phyloP scores from a whole-genome alignment of 1,139 yeast genomes.

The Eremothecium gossypii region DNA sequence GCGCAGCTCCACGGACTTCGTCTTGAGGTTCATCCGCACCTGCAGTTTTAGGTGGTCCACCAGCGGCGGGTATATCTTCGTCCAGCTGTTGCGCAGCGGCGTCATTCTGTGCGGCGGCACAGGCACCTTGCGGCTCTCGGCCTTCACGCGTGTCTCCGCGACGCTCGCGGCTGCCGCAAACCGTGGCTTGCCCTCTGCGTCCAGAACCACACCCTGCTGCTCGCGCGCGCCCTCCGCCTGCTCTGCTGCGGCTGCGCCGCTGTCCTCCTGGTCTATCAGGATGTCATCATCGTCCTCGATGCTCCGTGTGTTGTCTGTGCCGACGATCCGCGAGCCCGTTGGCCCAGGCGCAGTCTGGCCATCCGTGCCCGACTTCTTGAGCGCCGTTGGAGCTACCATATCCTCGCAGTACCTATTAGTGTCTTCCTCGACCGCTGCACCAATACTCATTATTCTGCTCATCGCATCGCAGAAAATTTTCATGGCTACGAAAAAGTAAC shows the following conservation, averaged over 20 bases:
- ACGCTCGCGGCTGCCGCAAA: slow-evolving; percentile 66
- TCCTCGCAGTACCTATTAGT: not conserved
- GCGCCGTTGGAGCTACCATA: slow-evolving; percentile 73
- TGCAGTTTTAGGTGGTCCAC: slow-evolving; percentile 91
- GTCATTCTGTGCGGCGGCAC: slow-evolving; percentile 97
- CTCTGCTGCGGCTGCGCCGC: slow-evolving; percentile 18
- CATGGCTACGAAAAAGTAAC: not conserved
- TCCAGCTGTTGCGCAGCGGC: slow-evolving; percentile 83
- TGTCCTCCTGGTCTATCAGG: slow-evolving; percentile 46
- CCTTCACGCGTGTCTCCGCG: slow-evolving; percentile 56
- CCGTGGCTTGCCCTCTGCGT: slow-evolving; percentile 83
- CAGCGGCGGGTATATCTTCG: slow-evolving; percentile 87
- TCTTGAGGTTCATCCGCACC: slow-evolving; percentile 86
- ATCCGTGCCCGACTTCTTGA: slow-evolving; percentile 26
- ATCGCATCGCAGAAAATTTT: slow-evolving; percentile 8
- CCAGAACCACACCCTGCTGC: slow-evolving; percentile 54
- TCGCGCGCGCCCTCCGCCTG: slow-evolving; percentile 25
- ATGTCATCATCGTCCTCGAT: slow-evolving; percentile 43
- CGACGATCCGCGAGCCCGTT: slow-evolving; percentile 22
- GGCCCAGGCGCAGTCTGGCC: slow-evolving; percentile 9
- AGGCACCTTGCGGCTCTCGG: slow-evolving; percentile 79
- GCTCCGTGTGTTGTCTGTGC: slow-evolving; percentile 17
- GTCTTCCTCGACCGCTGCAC: not conserved
- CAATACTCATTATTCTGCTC: slow-evolving; percentile 1
- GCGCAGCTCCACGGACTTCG: slow-evolving; percentile 77